phyloP scores from a whole-genome alignment of 441 rosid species.

The Isatis lusitanica region DNA sequence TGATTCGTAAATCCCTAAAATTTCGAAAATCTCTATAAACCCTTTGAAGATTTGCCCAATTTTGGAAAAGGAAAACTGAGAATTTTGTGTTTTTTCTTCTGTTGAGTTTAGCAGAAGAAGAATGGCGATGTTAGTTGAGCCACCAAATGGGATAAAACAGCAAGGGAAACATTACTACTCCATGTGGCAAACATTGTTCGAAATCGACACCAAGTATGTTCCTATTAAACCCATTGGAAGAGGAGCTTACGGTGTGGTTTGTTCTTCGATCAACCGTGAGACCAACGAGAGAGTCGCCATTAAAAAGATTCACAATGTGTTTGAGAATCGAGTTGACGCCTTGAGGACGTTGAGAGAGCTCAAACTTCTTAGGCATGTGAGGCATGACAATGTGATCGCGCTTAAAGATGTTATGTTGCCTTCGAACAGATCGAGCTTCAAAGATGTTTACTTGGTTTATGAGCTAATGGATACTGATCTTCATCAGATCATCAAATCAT shows the following conservation, averaged over 20 bases:
- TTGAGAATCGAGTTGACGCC: constrained; percentile 62
- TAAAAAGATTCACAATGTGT: constrained; percentile 67
- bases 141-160: constrained; percentile 58
- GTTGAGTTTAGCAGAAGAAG: constrained; percentile 24
- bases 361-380: constrained; percentile 64
- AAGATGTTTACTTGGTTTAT: constrained; percentile 74
- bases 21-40: constrained; percentile 21
- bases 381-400: constrained; percentile 64
- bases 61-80: not conserved
- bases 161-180: constrained; percentile 64
- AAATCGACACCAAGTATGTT: constrained; percentile 67
- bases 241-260: constrained; percentile 74
- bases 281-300: constrained; percentile 69
- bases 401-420: constrained; percentile 77
- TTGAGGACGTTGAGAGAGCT: constrained; percentile 67
- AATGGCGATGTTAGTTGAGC: constrained; percentile 70
- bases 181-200: constrained; percentile 73
- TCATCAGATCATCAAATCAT: constrained; percentile 68
- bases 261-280: constrained; percentile 64
- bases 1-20: constrained; percentile 31
- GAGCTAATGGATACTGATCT: constrained; percentile 79
- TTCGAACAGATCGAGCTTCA: constrained; percentile 44
- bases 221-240: constrained; percentile 72
- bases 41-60: constrained; percentile 19
- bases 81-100: not conserved